Conservation (phyloP, 75 land plant genomes). For the Cunninghamia lanceolata region DNA sequence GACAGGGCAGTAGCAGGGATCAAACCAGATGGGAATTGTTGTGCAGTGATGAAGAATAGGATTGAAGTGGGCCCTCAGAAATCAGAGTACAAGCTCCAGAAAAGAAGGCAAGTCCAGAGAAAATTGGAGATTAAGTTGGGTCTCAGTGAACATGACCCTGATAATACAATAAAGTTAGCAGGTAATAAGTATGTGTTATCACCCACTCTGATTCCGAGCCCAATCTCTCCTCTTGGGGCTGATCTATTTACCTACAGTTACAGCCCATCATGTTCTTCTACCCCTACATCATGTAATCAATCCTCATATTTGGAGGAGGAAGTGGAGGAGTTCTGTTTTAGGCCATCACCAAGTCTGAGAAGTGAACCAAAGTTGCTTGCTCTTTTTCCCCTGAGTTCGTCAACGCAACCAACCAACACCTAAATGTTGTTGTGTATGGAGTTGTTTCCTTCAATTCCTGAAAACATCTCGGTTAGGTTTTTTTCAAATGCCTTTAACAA, state of each 20-base stretch:
- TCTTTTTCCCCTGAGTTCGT: slow-evolving; percentile 3
- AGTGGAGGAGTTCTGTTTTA: background rate
- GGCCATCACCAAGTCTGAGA: background rate
- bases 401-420: background rate
- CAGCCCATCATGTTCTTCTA: background rate
- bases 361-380: slow-evolving; percentile 6
- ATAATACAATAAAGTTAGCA: background rate
- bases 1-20: background rate
- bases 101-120: background rate
- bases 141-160: background rate
- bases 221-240: slow-evolving; percentile 1
- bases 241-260: background rate
- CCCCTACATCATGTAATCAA: background rate
- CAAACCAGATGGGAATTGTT: background rate
- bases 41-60: background rate
- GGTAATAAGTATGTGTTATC: background rate
- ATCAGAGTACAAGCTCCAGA: slow-evolving; percentile 1
- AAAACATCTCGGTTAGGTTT: background rate
- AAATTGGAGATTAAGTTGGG: slow-evolving; percentile 5
- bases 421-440: slow-evolving; percentile 15
- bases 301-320: background rate
- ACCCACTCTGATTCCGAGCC: background rate
- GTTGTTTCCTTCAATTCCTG: background rate
- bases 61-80: slow-evolving; percentile 4
- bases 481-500: too few species aligned